A percentile compares a stretch with the other conserved stretches of the same genome.
Evolutionary conservation across 176 grass and related monocot genomes (phyloP).

Genomic region (Oryza australiensis): DNA sequence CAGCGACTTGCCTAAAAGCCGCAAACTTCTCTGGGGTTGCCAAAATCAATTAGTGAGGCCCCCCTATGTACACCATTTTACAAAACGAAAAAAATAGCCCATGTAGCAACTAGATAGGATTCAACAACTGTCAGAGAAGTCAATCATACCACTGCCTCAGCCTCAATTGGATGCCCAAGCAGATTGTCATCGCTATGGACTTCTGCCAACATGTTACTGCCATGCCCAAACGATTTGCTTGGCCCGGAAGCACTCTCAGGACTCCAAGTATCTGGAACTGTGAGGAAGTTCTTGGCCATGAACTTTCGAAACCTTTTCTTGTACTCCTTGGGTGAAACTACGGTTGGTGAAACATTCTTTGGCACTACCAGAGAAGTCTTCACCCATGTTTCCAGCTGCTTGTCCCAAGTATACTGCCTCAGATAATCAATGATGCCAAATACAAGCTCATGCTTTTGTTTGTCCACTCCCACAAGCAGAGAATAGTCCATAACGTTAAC

Average conservation of each 20-base stretch:
- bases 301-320: slow-evolving; percentile 93
- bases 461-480: slow-evolving; percentile 89
- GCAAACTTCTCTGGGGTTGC: slow-evolving; percentile 61
- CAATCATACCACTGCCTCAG: slow-evolving; percentile 29
- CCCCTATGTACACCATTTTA: slow-evolving; percentile 70
- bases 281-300: slow-evolving; percentile 76
- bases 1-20: slow-evolving; percentile 76
- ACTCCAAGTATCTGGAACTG: slow-evolving; percentile 78
- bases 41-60: slow-evolving; percentile 36
- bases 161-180: slow-evolving; percentile 43
- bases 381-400: slow-evolving; percentile 90
- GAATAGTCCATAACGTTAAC: slow-evolving; percentile 96
- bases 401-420: slow-evolving; percentile 95
- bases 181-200: slow-evolving; percentile 36
- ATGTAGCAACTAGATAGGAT: slow-evolving; percentile 35
- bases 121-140: slow-evolving; percentile 30
- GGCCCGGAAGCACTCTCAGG: slow-evolving; percentile 49
- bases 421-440: slow-evolving; percentile 96
- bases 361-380: slow-evolving; percentile 85
- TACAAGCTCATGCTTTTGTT: slow-evolving; percentile 75
- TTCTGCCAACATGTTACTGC: slow-evolving; percentile 43
- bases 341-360: slow-evolving; percentile 77
- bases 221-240: slow-evolving; percentile 61
- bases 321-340: slow-evolving; percentile 83
- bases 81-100: slow-evolving; percentile 38